Evolutionary conservation across 306 rosid genomes (phyloP).

Genomic region (Geum urbanum): DNA sequence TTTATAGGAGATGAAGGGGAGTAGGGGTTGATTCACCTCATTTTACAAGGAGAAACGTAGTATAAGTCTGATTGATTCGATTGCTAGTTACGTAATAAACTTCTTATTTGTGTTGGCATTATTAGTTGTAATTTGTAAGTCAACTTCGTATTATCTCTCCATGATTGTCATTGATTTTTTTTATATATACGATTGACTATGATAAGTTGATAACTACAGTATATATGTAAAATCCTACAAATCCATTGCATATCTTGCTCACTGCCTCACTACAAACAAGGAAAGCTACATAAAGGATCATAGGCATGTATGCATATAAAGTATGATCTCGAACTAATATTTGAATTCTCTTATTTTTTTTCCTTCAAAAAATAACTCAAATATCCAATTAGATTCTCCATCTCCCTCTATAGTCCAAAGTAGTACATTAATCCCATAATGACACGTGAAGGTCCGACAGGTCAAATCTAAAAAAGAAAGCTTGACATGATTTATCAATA

Average conservation of each 20-base stretch:
- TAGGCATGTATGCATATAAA: too few species aligned
- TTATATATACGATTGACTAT: background rate
- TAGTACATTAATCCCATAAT: background rate
- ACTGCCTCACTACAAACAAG: background rate
- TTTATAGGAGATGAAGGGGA: background rate
- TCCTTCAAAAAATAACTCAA: too few species aligned
- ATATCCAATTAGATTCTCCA: background rate
- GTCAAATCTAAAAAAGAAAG: constrained; percentile 22
- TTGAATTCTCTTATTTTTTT: too few species aligned
- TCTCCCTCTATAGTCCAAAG: background rate
- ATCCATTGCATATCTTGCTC: constrained; percentile 1
- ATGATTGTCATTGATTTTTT: too few species aligned
- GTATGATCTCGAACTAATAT: too few species aligned
- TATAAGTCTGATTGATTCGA: constrained; percentile 4
- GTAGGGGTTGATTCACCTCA: background rate
- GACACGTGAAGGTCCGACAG: constrained; percentile 17
- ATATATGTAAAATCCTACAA: background rate
- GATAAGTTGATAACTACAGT: too few species aligned
- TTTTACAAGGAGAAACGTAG: background rate
- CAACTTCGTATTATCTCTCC: background rate
- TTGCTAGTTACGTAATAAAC: background rate
- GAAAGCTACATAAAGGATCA: background rate
- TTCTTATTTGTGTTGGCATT: constrained; percentile 6
- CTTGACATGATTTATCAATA: constrained; percentile 11
- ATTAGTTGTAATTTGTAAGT: background rate